Conservation (phyloP, 1,139 yeast species). For the Saccharomyces hybrid region DNA sequence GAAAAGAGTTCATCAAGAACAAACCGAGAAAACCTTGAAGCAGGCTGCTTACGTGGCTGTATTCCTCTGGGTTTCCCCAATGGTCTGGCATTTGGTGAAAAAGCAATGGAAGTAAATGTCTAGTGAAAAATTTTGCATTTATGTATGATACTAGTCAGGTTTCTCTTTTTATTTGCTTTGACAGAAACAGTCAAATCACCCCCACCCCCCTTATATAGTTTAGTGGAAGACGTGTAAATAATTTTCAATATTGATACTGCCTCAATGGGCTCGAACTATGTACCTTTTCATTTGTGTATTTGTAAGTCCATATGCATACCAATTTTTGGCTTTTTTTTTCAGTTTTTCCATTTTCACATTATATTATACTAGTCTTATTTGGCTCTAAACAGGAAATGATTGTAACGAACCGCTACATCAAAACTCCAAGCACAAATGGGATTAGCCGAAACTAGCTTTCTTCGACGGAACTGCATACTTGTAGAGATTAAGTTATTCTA, state of each 20-base stretch:
- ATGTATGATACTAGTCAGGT: not conserved
- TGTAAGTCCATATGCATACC: not conserved
- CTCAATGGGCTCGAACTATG: not conserved
- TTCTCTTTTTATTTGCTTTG: not conserved
- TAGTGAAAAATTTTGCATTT: not conserved
- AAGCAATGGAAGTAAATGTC: slow-evolving; percentile 42
- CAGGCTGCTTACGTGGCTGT: slow-evolving; percentile 67
- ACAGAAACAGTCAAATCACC: not conserved
- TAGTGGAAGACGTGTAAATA: slow-evolving; percentile 3
- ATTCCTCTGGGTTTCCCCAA: slow-evolving; percentile 71
- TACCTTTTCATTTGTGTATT: not conserved
- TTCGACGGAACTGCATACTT: slow-evolving; percentile 8
- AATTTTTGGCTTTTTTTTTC: not conserved
- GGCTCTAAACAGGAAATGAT: too few species aligned
- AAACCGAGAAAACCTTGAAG: slow-evolving; percentile 56
- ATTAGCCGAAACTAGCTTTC: not conserved
- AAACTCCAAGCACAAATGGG: not conserved
- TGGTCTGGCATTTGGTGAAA: slow-evolving; percentile 52
- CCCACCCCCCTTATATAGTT: not conserved
- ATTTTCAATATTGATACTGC: slow-evolving; percentile 2
- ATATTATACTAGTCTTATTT: too few species aligned
- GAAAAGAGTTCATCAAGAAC: slow-evolving; percentile 63
- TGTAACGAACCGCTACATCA: too few species aligned
- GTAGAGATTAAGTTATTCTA: slow-evolving; percentile 9
- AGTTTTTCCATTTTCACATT: too few species aligned